Base-by-base conservation (phyloP, 2,329 filamentous ascomycete genomes). In the Xylaria sp. region DNA sequence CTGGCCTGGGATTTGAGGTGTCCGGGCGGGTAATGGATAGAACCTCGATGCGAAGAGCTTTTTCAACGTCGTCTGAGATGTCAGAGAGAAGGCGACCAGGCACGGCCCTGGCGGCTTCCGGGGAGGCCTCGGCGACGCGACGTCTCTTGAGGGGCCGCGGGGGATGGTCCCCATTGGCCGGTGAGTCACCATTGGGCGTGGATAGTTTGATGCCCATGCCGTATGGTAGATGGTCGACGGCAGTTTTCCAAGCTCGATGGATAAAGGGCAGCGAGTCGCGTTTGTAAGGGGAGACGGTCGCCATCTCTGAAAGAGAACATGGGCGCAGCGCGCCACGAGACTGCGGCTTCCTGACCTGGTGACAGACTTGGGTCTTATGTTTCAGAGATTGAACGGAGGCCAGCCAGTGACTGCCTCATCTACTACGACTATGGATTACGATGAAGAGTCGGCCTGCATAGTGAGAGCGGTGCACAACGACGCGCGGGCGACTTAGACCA, bases 1-100 rank as follows among this genome's bases (percentile, higher is more conserved):
- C 74, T 23, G 70, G 67, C 54, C 75, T 77, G n/a, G 76, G 64
- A n/a, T 74, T 73, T 23, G 77, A 72, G 5, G 77, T 76, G 60
- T 83, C 79, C 66, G 79, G 80, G 72, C 84, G 83, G 51, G 78
- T 77, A 61, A 86, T 76, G 67, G 81, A 84, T 69, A 84, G 75
- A 29, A 86, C 75, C 62, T 86, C 81, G 61, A 87, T 78, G 59
- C 81, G 81, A 54, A 87, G 74, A 5, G 78, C 76, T 44, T 78
- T 78, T 37, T 77, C 72, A 65, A 76, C 62, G 64, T 75, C 67
- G 27, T 63, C 60, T 3, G 69, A 53, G 17, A 57, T 65, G 15
- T 71, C 65, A 27, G 67, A 63, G 29, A 73, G 62, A 49, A 74
- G 47, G 27, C 66, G 66, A 10, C 66, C 59, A 21, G 70, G 54